Percentiles rank a stretch among this genome's conserved stretches.
These are phyloP conservation scores for Stentor coeruleus DNA, from an alignment of 73 alveolate genomes.

Conservation along the genomic window DNA sequence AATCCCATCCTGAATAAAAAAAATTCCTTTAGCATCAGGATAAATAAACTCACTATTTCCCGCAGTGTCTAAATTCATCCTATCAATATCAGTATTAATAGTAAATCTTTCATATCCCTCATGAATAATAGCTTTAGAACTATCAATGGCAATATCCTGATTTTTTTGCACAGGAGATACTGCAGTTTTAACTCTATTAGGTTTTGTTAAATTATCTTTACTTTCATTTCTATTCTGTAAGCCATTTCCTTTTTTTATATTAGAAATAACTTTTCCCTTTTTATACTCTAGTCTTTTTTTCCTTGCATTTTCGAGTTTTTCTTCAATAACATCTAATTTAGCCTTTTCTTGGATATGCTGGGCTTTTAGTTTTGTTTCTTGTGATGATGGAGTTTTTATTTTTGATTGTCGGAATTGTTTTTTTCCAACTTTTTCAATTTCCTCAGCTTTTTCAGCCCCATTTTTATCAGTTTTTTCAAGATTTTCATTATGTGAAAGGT, in stretches of 20 bases:
- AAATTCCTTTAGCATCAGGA: neutral
- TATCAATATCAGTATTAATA: neutral
- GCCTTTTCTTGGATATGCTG: constrained; percentile 1
- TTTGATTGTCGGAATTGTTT: neutral
- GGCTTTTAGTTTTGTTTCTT: neutral
- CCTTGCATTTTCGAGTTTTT: constrained; percentile 6
- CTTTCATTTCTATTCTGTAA: neutral
- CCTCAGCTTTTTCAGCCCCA: too few species aligned
- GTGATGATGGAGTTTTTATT: neutral
- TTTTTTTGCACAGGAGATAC: neutral
- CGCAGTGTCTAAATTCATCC: constrained; percentile 8
- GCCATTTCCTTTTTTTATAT: neutral
- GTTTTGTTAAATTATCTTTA: neutral
- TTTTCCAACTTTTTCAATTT: neutral
- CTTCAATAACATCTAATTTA: neutral
- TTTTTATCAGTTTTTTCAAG: neutral
- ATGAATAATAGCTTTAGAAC: neutral
- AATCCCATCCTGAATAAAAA: neutral
- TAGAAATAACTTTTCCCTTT: neutral
- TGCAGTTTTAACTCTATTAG: neutral
- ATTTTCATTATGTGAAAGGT: neutral
- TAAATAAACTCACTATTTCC: constrained; percentile 3
- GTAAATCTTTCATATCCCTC: neutral
- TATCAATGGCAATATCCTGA: neutral
- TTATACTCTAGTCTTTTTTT: neutral